Base-by-base conservation (phyloP, 2,329 filamentous ascomycete genomes). In the Microcyclospora pomicola region DNA sequence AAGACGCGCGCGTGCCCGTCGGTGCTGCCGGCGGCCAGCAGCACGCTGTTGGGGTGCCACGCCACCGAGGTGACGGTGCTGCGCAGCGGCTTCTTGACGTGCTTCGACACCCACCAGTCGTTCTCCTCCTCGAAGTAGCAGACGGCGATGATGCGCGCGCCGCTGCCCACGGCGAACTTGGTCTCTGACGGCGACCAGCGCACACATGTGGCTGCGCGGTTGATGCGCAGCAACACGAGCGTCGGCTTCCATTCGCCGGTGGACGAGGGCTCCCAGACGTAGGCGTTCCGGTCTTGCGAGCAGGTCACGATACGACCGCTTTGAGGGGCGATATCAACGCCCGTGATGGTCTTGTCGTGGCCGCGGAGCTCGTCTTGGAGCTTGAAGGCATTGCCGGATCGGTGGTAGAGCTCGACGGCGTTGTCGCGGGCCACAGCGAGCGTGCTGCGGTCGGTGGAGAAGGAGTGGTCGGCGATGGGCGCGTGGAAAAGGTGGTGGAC, bases 41-140 rank as follows among this genome's bases (percentile, higher is more conserved):
- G 74, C 12, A 98, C 91, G 9, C 83, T 92, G 70, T 98, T 98
- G 28, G 91, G 91, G 63, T 98, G 91, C 91, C 91, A 98, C 40
- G 81, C 80, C 33, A 98, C 77, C 12, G 82, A 86, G 39, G 91
- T 96, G 53, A 98, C 88, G 40, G 91, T 98, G 60, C 86, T 94
- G 49, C 88, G 82, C 54, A 98, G 93, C 14, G 91, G 91, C 73
- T 96, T 98, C 76, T 96, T 96, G 57, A 98, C 67, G 65, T 98
- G 91, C 72, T 98, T 98, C 29, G 87, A 95, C 31, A 98, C 88
- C 91, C 91, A 98, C 91, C 91, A 98, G 68, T 98, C 87, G 64
- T 98, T 95, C 64, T 98, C 91, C 60, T 94, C 84, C 59, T 98
- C 91, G 53, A 98, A 98, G 68, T 96, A 96, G 71, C 91, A 98